A percentile compares a stretch with the other conserved stretches of the same genome.
Conservation (phyloP, 495 filamentous ascomycete species). For the Jackrogersella multiformis region DNA sequence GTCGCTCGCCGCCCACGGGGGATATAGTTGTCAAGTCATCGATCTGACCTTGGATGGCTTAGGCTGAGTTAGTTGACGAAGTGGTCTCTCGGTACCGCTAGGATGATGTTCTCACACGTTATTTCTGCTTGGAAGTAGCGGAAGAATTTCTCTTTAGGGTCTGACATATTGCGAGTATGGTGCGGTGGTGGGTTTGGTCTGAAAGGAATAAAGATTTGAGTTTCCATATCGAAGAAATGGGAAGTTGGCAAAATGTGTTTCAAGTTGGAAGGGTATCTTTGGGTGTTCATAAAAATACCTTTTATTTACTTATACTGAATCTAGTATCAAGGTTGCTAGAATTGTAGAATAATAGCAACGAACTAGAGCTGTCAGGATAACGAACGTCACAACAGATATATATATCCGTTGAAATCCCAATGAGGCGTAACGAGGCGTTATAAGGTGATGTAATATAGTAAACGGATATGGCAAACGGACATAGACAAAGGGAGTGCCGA, state of each 20-base stretch:
- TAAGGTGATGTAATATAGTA: slow-evolving; percentile 5
- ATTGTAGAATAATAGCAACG: too few species aligned
- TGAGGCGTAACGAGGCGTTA: background rate
- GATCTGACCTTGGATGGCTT: slow-evolving; percentile 57
- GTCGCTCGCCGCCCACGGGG: slow-evolving; percentile 53
- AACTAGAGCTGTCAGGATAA: too few species aligned
- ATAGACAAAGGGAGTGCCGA: slow-evolving; percentile 1
- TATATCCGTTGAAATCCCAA: slow-evolving; percentile 7
- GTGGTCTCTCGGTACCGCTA: background rate
- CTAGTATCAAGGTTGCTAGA: background rate
- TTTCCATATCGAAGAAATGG: slow-evolving; percentile 27
- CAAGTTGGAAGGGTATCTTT: background rate
- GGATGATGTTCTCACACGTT: slow-evolving; percentile 62
- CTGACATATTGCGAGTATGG: slow-evolving; percentile 40
- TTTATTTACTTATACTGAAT: slow-evolving; percentile 24
- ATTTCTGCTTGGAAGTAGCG: slow-evolving; percentile 79
- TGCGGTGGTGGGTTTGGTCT: slow-evolving; percentile 10
- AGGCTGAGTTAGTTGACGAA: background rate
- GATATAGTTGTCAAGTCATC: slow-evolving; percentile 47
- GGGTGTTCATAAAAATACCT: slow-evolving; percentile 18
- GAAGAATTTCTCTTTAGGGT: slow-evolving; percentile 78
- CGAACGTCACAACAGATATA: slow-evolving; percentile 4
- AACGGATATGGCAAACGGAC: background rate
- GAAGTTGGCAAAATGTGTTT: background rate
- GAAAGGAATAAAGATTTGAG: slow-evolving; percentile 45